Evolutionary conservation across 805 yeast species (phyloP), one percentile per base, ranked within the genome.

Genomic region (Suhomyces kilbournensis): DNA sequence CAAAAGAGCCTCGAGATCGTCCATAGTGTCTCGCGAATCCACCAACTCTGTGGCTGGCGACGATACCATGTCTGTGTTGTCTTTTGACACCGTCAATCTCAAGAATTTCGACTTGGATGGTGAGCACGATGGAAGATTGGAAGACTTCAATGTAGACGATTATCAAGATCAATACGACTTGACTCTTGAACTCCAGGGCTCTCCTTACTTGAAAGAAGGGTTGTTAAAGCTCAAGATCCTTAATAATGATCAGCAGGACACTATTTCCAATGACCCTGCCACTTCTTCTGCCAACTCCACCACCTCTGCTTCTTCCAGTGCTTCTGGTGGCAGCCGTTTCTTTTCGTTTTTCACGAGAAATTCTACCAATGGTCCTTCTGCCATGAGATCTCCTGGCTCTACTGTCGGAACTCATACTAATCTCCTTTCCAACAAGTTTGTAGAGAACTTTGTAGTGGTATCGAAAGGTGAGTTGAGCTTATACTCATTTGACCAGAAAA

Each of bases 201-300:
- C 92, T 0, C 93, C 94, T 1, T 87, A 89, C 82, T 76, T 84
- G 52, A 85, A 87, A 62, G 93, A 87, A 68, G 93, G 94, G 1
- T 61, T 87, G 35, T 71, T 84, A 57, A 74, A 79, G 56, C 66
- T 73, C 59, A 69, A 66, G 53, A 66, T 72, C 25, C 56, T 65
- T 50, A 67, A 72, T 55, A 68, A 74, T 60, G 77, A 72, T 58
- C 66, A 64, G 58, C 67, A 67, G 22, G 78, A 74, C 58, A 60
- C 59, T 47, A 46, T 55, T 17, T 46, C 53, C 20, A 50, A 48
- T 23, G 47, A 51, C 9, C 22, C 60, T 6, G 50, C 53, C 6
- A 47, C 61, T 8, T 54, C 67, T 5, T 56, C 61, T n/a, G 52
- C 57, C 3, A 47, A 59, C 17, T 46, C 57, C n/a, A 53, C 51